Conservation (phyloP, 768 basidiomycete species). For the Cyclocybe aegerita region DNA sequence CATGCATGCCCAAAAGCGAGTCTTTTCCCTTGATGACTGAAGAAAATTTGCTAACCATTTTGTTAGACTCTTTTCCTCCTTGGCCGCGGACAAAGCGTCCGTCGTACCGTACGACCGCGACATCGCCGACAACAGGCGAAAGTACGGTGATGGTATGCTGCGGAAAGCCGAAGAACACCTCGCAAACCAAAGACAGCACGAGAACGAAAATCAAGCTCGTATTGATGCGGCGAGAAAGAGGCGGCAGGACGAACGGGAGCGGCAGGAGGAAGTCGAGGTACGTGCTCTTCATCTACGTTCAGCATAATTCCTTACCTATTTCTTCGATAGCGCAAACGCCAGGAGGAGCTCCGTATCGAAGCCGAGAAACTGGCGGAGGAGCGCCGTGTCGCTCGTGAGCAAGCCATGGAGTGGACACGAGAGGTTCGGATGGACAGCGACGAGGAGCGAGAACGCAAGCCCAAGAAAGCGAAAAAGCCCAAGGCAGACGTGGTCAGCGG, state of each 20-base stretch:
- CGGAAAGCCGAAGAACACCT: conserved; percentile 82
- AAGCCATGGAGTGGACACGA: conserved; percentile 76
- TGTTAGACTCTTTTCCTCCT: conserved; percentile 75
- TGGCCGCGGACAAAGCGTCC: conserved; percentile 71
- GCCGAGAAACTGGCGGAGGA: conserved; percentile 81
- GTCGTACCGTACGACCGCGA: conserved; percentile 82
- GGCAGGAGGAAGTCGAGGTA: conserved; percentile 67
- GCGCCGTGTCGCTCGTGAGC: conserved; percentile 72
- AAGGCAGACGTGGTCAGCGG: conserved; percentile 52
- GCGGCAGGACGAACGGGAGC: conserved; percentile 78
- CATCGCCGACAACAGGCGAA: conserved; percentile 84
- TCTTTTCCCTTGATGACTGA: not conserved
- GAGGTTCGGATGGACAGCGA: conserved; percentile 71
- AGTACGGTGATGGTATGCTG: conserved; percentile 87
- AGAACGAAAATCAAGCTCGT: conserved; percentile 68
- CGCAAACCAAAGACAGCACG: conserved; percentile 65
- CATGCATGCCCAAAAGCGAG: conserved; percentile 82
- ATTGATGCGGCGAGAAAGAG: conserved; percentile 74
- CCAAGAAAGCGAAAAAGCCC: conserved; percentile 54
- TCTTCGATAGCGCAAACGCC: conserved; percentile 49
- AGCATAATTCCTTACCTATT: not conserved
- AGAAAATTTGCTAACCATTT: not conserved
- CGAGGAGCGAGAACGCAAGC: conserved; percentile 73
- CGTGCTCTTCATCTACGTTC: conserved; percentile 16
- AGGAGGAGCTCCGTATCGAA: conserved; percentile 65